Conservation (phyloP, 2,329 filamentous ascomycete species). For the Stachybotrys elegans region DNA sequence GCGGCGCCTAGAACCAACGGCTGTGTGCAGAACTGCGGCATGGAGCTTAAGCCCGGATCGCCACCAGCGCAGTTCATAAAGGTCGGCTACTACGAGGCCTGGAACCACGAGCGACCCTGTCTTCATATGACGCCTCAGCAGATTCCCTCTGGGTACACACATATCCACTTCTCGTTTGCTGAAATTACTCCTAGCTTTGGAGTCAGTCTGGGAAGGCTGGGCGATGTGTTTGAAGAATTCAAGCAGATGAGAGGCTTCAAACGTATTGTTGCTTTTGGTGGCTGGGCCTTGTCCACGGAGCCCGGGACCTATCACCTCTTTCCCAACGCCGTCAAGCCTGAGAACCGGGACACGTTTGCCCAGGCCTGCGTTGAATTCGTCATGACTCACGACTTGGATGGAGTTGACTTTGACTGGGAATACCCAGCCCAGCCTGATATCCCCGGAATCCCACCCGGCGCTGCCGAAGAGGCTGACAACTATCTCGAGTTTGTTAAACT, state of each 20-base stretch:
- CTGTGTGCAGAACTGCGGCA: conserved; percentile 24
- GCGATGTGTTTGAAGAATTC: conserved; percentile 24
- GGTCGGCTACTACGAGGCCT: conserved; percentile 16
- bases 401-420: too few relatives aligned
- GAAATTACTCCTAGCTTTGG: background rate
- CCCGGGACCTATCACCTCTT: conserved; percentile 10
- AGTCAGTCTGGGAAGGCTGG: background rate
- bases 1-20: conserved; percentile 18
- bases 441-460: too few relatives aligned
- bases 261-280: conserved; percentile 20
- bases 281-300: conserved; percentile 15
- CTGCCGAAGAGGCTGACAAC: too few relatives aligned
- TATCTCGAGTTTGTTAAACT: background rate
- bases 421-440: too few relatives aligned
- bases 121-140: background rate
- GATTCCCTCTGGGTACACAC: background rate
- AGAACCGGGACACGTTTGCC: conserved; percentile 27
- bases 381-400: conserved; percentile 22
- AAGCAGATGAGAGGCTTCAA: conserved; percentile 11
- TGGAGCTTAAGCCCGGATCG: conserved; percentile 11
- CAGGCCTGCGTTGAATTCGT: conserved; percentile 31
- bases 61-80: conserved; percentile 3
- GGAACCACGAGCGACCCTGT: background rate
- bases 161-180: conserved; percentile 1
- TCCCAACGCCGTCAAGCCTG: conserved; percentile 10